phyloP scores from a whole-genome alignment of 805 yeast species.

The Candida bentonensis region DNA sequence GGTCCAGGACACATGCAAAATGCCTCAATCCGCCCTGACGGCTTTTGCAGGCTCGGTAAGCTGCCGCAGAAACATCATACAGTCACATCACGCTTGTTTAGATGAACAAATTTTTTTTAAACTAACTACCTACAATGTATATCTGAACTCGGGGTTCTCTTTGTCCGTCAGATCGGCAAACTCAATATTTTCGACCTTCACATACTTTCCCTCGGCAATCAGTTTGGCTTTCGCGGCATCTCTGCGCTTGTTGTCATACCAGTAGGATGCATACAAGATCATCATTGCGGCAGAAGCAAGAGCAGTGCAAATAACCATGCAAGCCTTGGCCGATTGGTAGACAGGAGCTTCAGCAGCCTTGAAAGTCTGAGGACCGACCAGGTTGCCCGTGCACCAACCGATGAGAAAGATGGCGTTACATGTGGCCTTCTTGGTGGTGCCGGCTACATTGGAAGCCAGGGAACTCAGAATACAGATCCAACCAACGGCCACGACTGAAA shows the following conservation, averaged over 20 bases:
- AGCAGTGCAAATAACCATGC: constrained; percentile 38
- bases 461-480: constrained; percentile 6
- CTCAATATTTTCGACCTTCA: constrained; percentile 26
- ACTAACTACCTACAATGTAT: constrained; percentile 21
- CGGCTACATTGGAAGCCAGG: constrained; percentile 43
- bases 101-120: too few species aligned
- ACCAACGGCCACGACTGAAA: constrained; percentile 20
- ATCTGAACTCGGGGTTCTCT: constrained; percentile 40
- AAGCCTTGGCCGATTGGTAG: constrained; percentile 44
- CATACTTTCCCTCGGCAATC: constrained; percentile 10
- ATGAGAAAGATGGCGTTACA: constrained; percentile 45
- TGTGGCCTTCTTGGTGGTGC: constrained; percentile 58
- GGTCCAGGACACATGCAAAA: neutral
- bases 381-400: constrained; percentile 54
- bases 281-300: constrained; percentile 22
- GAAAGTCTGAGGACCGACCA: constrained; percentile 65
- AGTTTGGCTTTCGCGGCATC: constrained; percentile 17
- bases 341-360: constrained; percentile 39
- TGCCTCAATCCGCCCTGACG: constrained; percentile 40
- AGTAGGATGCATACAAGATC: constrained; percentile 19
- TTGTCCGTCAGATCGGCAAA: constrained; percentile 40
- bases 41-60: constrained; percentile 20
- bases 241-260: constrained; percentile 26
- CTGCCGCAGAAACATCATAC: constrained; percentile 3
- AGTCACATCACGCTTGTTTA: constrained; percentile 1